Percentiles rank a stretch among this genome's conserved stretches.
These are phyloP conservation scores for Picochlorum sp. DNA, from an alignment of 139 green algal genomes.

Conservation along the genomic window DNA sequence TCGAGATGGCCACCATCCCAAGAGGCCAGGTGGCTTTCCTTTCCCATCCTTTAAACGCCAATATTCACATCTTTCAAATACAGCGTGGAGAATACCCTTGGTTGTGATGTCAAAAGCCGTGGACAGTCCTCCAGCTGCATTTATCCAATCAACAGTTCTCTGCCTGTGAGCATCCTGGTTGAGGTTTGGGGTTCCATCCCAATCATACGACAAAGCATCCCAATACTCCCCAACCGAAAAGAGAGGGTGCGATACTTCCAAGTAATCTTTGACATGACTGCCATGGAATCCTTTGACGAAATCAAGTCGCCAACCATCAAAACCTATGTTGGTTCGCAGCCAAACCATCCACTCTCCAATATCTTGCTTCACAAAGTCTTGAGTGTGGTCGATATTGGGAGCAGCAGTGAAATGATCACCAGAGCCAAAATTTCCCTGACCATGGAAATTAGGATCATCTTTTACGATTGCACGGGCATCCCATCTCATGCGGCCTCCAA, in stretches of 20 bases:
- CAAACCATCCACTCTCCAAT: slow-evolving; percentile 75
- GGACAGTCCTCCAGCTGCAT: slow-evolving; percentile 73
- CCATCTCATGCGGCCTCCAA: slow-evolving; percentile 80
- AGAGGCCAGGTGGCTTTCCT: slow-evolving; percentile 58
- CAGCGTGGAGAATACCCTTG: slow-evolving; percentile 74
- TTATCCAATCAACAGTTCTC: slow-evolving; percentile 83
- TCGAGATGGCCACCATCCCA: slow-evolving; percentile 87
- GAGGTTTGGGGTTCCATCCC: slow-evolving; percentile 85
- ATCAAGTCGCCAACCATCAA: slow-evolving; percentile 90
- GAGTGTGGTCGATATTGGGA: slow-evolving; percentile 92
- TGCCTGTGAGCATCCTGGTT: slow-evolving; percentile 87
- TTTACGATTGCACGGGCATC: slow-evolving; percentile 60
- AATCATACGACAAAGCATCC: slow-evolving; percentile 77
- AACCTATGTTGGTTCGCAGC: slow-evolving; percentile 75
- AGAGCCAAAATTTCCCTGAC: slow-evolving; percentile 60
- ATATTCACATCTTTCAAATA: slow-evolving; percentile 77
- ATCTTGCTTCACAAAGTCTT: slow-evolving; percentile 59
- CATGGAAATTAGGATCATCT: slow-evolving; percentile 78
- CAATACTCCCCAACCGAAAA: slow-evolving; percentile 83
- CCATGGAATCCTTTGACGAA: slow-evolving; percentile 71
- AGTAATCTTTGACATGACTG: slow-evolving; percentile 62
- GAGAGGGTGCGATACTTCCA: slow-evolving; percentile 64
- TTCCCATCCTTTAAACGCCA: slow-evolving; percentile 85
- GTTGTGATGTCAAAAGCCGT: slow-evolving; percentile 96
- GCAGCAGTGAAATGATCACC: slow-evolving; percentile 81